A percentile compares a stretch with the other conserved stretches of the same genome.
phyloP scores from a whole-genome alignment of 257 asterid genomes.

The Prunella vulgaris region DNA sequence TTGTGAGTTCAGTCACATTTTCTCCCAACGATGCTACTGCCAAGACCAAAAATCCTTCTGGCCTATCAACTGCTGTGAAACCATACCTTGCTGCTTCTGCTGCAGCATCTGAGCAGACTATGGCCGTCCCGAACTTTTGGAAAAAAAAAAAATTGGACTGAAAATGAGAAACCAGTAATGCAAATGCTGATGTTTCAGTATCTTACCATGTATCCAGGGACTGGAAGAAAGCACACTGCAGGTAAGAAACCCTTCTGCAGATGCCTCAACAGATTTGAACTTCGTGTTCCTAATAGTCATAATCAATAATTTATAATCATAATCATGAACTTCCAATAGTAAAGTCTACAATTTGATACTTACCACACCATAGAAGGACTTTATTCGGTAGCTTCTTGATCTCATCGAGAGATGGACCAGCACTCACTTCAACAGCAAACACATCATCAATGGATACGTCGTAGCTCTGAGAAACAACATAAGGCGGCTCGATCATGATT shows the following conservation, averaged over 20 bases:
- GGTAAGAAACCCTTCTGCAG: conserved; percentile 81
- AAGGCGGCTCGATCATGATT: neutral
- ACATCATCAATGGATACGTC: conserved; percentile 58
- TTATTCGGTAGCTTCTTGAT: conserved; percentile 67
- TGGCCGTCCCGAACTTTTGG: conserved; percentile 80
- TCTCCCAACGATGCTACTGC: conserved; percentile 78
- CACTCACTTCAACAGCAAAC: conserved; percentile 59
- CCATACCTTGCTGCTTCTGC: conserved; percentile 94
- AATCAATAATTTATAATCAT: no score
- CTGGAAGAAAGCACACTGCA: conserved; percentile 61
- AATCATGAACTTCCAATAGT: neutral
- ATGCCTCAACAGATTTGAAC: conserved; percentile 74
- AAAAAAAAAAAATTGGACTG: neutral
- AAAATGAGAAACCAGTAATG: neutral
- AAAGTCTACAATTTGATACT: neutral
- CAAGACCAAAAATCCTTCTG: conserved; percentile 75
- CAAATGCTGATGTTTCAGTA: neutral
- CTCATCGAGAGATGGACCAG: conserved; percentile 70
- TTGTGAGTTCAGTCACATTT: conserved; percentile 32
- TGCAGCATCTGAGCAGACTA: conserved; percentile 88
- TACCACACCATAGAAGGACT: conserved; percentile 89
- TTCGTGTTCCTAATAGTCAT: conserved; percentile 50
- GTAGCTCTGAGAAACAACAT: conserved; percentile 50
- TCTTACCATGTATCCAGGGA: conserved; percentile 79
- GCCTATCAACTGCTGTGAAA: conserved; percentile 76